These are phyloP conservation scores for Aureobasidium leucospermi DNA, from an alignment of 2,329 filamentous ascomycete genomes.

Conservation along the genomic window DNA sequence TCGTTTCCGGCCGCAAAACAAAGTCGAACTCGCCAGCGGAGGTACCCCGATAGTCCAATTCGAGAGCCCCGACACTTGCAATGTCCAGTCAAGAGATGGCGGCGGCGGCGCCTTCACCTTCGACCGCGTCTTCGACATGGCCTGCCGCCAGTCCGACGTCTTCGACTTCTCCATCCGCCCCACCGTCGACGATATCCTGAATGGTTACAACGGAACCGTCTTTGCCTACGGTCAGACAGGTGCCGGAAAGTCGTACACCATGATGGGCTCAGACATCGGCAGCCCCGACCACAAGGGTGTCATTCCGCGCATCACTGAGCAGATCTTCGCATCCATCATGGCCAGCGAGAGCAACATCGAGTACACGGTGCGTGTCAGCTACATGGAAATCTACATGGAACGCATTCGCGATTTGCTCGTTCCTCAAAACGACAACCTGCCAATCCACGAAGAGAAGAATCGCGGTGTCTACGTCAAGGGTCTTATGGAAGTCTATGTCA, in stretches of 20 bases:
- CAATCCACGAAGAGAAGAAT: constrained; percentile 96
- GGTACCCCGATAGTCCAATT: constrained; percentile 90
- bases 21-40: constrained; percentile 80
- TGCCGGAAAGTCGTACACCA: constrained; percentile 97
- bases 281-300: constrained; percentile 84
- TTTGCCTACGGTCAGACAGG: constrained; percentile 98
- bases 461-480: constrained; percentile 95
- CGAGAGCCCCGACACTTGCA: constrained; percentile 80
- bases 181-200: constrained; percentile 95
- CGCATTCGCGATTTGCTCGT: constrained; percentile 87
- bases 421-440: constrained; percentile 91
- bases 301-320: constrained; percentile 92
- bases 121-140: constrained; percentile 95
- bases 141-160: constrained; percentile 81
- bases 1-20: constrained; percentile 96
- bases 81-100: constrained; percentile 75
- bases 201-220: constrained; percentile 98
- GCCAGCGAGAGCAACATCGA: constrained; percentile 88
- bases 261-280: constrained; percentile 96
- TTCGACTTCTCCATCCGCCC: constrained; percentile 96
- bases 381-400: constrained; percentile 99
- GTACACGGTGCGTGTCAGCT: constrained; percentile 96
- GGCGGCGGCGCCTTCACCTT: constrained; percentile 80
- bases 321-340: constrained; percentile 94
- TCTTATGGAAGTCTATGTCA: constrained; percentile 88